Conservation (phyloP, 1,284 basidiomycete species). For the Naganishia sp. region DNA sequence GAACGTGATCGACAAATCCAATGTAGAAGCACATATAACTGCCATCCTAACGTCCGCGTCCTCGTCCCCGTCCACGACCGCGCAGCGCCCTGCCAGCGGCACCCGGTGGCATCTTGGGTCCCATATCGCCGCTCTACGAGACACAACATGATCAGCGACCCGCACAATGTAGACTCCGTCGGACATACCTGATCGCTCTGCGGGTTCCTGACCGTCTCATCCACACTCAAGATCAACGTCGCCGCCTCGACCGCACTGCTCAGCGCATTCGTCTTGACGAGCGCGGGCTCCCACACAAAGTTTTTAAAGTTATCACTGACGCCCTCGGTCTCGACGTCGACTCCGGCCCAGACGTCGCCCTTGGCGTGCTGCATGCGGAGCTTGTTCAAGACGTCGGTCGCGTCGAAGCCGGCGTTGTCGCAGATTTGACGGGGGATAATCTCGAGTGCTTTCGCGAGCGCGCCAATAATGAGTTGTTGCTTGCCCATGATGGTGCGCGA, state of each 20-base stretch:
- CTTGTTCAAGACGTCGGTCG: conserved; percentile 96
- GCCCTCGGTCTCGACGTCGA: conserved; percentile 91
- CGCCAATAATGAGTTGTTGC: conserved; percentile 89
- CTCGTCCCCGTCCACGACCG: conserved; percentile 70
- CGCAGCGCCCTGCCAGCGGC: conserved; percentile 77
- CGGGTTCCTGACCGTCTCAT: conserved; percentile 91
- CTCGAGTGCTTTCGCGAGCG: conserved; percentile 95
- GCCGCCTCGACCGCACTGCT: conserved; percentile 94
- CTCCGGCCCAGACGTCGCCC: conserved; percentile 84
- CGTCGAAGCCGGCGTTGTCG: conserved; percentile 97
- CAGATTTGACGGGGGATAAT: conserved; percentile 97
- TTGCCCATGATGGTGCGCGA: conserved; percentile 94
- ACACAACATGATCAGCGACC: conserved; percentile 27
- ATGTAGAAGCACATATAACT: too few species aligned
- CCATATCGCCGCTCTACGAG: conserved; percentile 63
- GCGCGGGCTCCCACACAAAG: conserved; percentile 97
- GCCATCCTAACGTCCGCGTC: conserved; percentile 33
- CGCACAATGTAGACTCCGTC: neutral
- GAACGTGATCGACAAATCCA: too few species aligned
- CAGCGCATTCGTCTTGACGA: conserved; percentile 95
- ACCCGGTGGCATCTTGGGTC: conserved; percentile 80
- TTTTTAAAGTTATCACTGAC: conserved; percentile 94
- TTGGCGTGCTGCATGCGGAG: conserved; percentile 94
- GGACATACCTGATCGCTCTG: conserved; percentile 69
- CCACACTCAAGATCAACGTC: conserved; percentile 89